A percentile compares a stretch with the other conserved stretches of the same genome.
These are phyloP conservation scores for Colletotrichum camelliae DNA, from an alignment of 2,329 filamentous ascomycete species.

Conservation along the genomic window DNA sequence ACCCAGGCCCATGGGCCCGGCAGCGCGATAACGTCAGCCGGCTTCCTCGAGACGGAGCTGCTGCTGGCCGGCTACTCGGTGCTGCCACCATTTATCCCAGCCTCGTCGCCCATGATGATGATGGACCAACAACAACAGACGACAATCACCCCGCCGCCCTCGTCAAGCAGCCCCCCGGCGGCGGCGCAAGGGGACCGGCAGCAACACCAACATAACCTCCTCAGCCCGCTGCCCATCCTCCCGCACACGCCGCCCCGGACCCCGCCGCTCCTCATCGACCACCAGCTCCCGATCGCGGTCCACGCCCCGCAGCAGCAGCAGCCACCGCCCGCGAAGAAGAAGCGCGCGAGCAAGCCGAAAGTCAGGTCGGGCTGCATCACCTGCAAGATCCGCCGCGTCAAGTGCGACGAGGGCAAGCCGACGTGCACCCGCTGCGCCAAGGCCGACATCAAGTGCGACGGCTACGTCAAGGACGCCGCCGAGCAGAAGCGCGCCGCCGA, in stretches of 20 bases:
- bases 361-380: slow-evolving; percentile 24
- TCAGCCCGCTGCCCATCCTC: not conserved
- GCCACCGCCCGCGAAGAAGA: not conserved
- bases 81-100: not conserved
- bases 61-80: not conserved
- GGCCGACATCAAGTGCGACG: slow-evolving; percentile 20
- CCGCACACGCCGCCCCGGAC: not conserved
- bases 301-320: not conserved
- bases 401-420: slow-evolving; percentile 34
- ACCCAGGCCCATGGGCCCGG: not conserved
- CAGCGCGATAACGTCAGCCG: not conserved
- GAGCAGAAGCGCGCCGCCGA: not conserved
- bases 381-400: slow-evolving; percentile 32
- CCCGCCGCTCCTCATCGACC: not conserved
- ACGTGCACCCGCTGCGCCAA: slow-evolving; percentile 24
- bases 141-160: not conserved
- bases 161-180: not conserved
- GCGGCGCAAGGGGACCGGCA: not conserved
- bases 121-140: not conserved
- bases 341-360: slow-evolving; percentile 18
- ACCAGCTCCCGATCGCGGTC: not conserved
- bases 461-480: slow-evolving; percentile 7
- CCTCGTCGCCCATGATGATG: not conserved
- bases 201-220: not conserved
- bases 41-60: not conserved